Evolutionary conservation across 2,329 filamentous ascomycete genomes (phyloP), one percentile per base, ranked within the genome.

Genomic region (Penicillium rolfsii): DNA sequence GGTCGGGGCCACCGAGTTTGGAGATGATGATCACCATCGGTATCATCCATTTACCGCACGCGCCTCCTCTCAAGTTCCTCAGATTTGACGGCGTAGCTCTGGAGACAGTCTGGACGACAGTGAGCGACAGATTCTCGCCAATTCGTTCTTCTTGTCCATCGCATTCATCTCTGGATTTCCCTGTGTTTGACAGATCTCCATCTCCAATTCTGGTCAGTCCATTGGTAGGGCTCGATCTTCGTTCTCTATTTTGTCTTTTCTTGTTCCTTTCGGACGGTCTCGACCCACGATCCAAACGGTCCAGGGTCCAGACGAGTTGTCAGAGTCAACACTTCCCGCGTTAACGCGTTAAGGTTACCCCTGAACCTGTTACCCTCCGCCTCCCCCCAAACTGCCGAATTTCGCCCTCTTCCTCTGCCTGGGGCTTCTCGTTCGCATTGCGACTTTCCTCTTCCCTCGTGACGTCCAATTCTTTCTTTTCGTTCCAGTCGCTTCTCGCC

Each of bases 11-110:
- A 56, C 59, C 49, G 35, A 55, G 40, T 58, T 55, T 55, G 45
- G 35, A 64, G 60, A 55, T 68, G 62, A 69, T 69, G 66, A 69
- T 66, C 67, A 49, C 54, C 60, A 45, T 58, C n/a, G 22, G 60
- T 60, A 66, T 68, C 67, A 66, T 69, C 55, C 65, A 67, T 55
- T 64, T 53, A 48, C 55, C 59, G 60, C 41, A 53, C 49, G 55
- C 49, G 35, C 38, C 40, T n/a, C 14, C 33, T 52, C 48, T 11
- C 9, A 33, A 33, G 30, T 33, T 14, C 33, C 33, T 5, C 2
- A 36, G 35, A 14, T 36, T 36, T 24, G 28, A 38, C 35, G 50
- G 50, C 5, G 12, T 22, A 12, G 43, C 12, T 5, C 41, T 45
- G 19, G 19, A 6, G 24, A 22, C 19, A 46, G 24, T 16, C 24